phyloP scores from a whole-genome alignment of 2,329 filamentous ascomycete species.

The Sporothrix luriei region DNA sequence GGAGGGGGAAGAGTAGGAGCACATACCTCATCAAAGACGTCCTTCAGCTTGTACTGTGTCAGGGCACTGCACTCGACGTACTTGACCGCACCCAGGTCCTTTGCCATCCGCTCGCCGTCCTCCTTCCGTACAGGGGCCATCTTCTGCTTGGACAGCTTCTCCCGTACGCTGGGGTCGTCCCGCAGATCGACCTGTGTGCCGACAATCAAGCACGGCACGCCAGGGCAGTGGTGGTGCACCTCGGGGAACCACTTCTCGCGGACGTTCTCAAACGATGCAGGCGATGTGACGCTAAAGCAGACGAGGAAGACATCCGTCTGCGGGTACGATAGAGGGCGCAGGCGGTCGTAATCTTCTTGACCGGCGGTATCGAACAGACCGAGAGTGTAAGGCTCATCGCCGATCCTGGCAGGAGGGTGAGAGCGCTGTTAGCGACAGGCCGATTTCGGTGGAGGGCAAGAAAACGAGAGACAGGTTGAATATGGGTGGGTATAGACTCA shows the following conservation, averaged over 20 bases:
- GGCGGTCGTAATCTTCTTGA: constrained; percentile 98
- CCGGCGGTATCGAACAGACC: constrained; percentile 98
- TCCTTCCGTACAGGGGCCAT: constrained; percentile 91
- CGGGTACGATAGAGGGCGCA: constrained; percentile 94
- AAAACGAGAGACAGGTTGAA: background rate
- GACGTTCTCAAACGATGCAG: constrained; percentile 98
- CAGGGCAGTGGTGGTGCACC: constrained; percentile 97
- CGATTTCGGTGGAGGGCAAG: background rate
- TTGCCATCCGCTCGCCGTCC: constrained; percentile 94
- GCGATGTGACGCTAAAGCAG: constrained; percentile 97
- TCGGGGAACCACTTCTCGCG: constrained; percentile 99
- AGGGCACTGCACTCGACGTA: constrained; percentile 98
- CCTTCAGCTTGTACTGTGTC: constrained; percentile 98
- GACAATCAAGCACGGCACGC: constrained; percentile 95
- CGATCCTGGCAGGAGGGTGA: constrained; percentile 69
- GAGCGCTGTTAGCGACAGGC: background rate
- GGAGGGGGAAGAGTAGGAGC: background rate
- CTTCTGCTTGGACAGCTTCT: constrained; percentile 94
- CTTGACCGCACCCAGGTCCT: constrained; percentile 95
- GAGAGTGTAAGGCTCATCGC: constrained; percentile 96
- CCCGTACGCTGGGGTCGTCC: constrained; percentile 81
- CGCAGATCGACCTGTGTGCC: constrained; percentile 96
- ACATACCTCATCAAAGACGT: constrained; percentile 96
- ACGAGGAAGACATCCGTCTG: constrained; percentile 99
- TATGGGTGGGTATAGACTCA: constrained; percentile 62